A percentile compares a stretch with the other conserved stretches of the same genome.
Conservation (phyloP, 2,329 filamentous ascomycete species). For the Paecilomyces formosus region DNA sequence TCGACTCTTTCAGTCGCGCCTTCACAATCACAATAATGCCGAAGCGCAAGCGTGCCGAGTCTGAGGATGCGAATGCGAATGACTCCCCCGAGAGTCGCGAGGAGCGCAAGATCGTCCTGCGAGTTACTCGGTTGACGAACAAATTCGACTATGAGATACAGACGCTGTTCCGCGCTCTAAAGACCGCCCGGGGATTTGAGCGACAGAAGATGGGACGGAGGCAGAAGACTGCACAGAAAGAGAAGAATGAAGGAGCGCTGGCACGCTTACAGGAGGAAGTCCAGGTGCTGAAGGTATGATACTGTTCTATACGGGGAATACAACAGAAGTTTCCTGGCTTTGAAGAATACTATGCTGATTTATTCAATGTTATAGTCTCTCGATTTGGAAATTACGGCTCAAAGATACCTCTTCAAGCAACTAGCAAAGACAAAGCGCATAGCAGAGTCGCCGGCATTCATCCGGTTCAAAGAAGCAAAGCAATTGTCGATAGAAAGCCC, state of each 20-base stretch:
- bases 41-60: slow-evolving; percentile 33
- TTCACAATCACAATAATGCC: slow-evolving; percentile 18
- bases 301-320: neutral
- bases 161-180: slow-evolving; percentile 46
- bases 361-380: slow-evolving; percentile 34
- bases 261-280: slow-evolving; percentile 49
- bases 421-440: slow-evolving; percentile 52
- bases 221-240: slow-evolving; percentile 46
- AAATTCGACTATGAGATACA: slow-evolving; percentile 46
- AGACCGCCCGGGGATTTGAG: slow-evolving; percentile 54
- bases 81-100: slow-evolving; percentile 5
- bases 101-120: slow-evolving; percentile 23
- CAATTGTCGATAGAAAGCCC: slow-evolving; percentile 29
- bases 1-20: neutral
- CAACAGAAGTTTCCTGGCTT: neutral
- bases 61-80: slow-evolving; percentile 13
- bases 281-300: slow-evolving; percentile 46
- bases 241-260: slow-evolving; percentile 33
- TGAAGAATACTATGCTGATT: neutral
- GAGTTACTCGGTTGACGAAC: slow-evolving; percentile 33
- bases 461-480: slow-evolving; percentile 29
- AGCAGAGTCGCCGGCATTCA: slow-evolving; percentile 43
- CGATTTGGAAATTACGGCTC: slow-evolving; percentile 42
- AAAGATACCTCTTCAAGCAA: slow-evolving; percentile 50
- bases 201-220: slow-evolving; percentile 56